Evolutionary conservation across 2,329 filamentous ascomycete genomes (phyloP).

Genomic region (Blastomyces emzantsi): DNA sequence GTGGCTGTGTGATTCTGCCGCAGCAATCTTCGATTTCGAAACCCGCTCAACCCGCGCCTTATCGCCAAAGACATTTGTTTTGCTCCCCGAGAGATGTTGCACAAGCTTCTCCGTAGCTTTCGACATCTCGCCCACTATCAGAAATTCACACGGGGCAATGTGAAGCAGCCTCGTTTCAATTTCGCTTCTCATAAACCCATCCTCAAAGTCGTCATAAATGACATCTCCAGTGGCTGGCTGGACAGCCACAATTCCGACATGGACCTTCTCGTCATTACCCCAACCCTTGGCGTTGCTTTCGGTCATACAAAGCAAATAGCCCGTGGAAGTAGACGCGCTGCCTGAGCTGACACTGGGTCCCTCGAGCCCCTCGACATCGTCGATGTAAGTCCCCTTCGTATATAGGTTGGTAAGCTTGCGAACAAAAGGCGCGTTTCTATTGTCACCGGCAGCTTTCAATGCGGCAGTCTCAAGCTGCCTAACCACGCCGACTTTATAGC

Average conservation of each 20-base stretch:
- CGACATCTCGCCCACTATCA: constrained; percentile 84
- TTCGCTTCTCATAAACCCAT: constrained; percentile 94
- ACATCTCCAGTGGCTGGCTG: constrained; percentile 95
- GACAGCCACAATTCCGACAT: constrained; percentile 85
- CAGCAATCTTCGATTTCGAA: constrained; percentile 67
- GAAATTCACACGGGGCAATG: constrained; percentile 89
- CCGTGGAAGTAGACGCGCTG: constrained; percentile 55
- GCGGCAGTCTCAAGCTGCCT: constrained; percentile 92
- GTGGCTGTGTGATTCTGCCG: constrained; percentile 75
- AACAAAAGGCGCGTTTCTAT: constrained; percentile 83
- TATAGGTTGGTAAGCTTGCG: constrained; percentile 93
- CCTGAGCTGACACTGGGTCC: constrained; percentile 55
- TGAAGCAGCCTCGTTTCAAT: constrained; percentile 92
- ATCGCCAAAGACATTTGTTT: constrained; percentile 86
- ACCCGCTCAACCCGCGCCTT: constrained; percentile 76
- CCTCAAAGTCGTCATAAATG: constrained; percentile 90
- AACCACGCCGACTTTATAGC: constrained; percentile 93
- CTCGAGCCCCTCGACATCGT: constrained; percentile 77
- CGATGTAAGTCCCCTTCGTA: constrained; percentile 95
- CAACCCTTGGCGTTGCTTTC: constrained; percentile 70
- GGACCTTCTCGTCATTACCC: constrained; percentile 86
- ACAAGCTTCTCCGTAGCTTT: constrained; percentile 89
- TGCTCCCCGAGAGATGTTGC: constrained; percentile 78
- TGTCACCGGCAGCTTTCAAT: constrained; percentile 89
- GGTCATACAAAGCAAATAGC: constrained; percentile 89